Evolutionary conservation across 2,329 filamentous ascomycete genomes (phyloP), one percentile per base, ranked within the genome.

Genomic region (Talaromyces funiculosus): DNA sequence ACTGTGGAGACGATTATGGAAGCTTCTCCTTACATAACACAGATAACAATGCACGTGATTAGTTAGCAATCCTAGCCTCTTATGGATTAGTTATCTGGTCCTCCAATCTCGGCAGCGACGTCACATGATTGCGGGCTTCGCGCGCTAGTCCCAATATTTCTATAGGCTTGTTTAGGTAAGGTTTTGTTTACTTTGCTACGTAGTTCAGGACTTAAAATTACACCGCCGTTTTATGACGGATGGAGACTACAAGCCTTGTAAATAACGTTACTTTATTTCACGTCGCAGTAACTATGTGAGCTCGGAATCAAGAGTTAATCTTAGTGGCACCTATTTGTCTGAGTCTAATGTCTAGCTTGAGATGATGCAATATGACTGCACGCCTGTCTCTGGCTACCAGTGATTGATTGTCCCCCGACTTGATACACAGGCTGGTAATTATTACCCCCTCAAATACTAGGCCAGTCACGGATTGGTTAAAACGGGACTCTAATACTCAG

Each of bases 1-100:
- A 54, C 18, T 54, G 51, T 54, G 51, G 51, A 54, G 47, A 51
- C 47, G 12, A 14, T 51, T 51, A 51, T 33, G n/a, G 47, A 51
- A 51, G 29, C 47, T 22, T 51, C 29, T 6, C 29, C 47, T 51
- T 22, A 51, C 47, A 35, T 51, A 51, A 35, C 20, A 51, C 29
- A 14, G n/a, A 10, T 33, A 10, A n/a, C n/a, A n/a, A 12, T 40
- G 51, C 51, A 54, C 51, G 51, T 54, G 51, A 54, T 40, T 35
- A 29, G 26, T 35, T 40, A 51, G 10, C 29, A 20, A 33, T 35
- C n/a, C 9, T 33, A 51, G 47, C 47, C 10, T 22, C n/a, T 20
- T 49, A 4, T 49, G 26, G 24, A 4, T 33, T 20, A 18, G 24
- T 31, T 29, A 20, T 26, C 24, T 33, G 26, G 20, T 51, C 45